Conservation (phyloP, 345 rosid species). For the Arabidopsis arenosa region DNA sequence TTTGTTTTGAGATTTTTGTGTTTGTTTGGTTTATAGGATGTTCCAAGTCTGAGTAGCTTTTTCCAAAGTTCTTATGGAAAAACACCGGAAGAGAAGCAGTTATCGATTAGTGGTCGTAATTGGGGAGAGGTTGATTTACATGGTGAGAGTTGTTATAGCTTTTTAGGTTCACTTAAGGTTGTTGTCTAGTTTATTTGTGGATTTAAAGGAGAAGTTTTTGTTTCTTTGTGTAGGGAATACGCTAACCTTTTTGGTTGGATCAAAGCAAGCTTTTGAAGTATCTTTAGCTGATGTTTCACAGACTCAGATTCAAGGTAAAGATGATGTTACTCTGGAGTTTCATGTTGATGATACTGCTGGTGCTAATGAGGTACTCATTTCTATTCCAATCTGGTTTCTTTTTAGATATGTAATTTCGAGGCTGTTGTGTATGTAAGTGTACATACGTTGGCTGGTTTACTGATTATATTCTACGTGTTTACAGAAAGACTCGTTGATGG, state of each 20-base stretch:
- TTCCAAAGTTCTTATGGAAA: constrained; percentile 77
- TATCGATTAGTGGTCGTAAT: constrained; percentile 91
- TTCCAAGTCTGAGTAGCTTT: constrained; percentile 66
- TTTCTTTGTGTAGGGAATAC: constrained; percentile 65
- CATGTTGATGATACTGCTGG: constrained; percentile 98
- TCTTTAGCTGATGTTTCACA: constrained; percentile 93
- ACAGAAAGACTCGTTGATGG: constrained; percentile 98
- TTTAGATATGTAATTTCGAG: neutral
- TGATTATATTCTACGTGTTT: constrained; percentile 19
- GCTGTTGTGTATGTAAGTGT: constrained; percentile 1
- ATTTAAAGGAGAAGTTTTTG: neutral
- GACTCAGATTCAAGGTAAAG: constrained; percentile 89
- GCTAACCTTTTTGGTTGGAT: constrained; percentile 79
- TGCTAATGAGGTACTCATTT: constrained; percentile 78
- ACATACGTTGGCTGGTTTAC: neutral
- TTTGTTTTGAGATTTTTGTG: neutral
- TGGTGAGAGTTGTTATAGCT: constrained; percentile 48
- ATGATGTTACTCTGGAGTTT: constrained; percentile 93
- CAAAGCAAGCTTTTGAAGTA: constrained; percentile 94
- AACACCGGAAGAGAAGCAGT: constrained; percentile 82
- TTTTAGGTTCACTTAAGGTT: neutral
- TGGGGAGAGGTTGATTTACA: constrained; percentile 97
- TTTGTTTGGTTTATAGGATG: constrained; percentile 61
- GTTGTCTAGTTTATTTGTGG: neutral
- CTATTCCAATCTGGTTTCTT: neutral